phyloP scores from a whole-genome alignment of 2,329 filamentous ascomycete species.

The Colletotrichum agaves region DNA sequence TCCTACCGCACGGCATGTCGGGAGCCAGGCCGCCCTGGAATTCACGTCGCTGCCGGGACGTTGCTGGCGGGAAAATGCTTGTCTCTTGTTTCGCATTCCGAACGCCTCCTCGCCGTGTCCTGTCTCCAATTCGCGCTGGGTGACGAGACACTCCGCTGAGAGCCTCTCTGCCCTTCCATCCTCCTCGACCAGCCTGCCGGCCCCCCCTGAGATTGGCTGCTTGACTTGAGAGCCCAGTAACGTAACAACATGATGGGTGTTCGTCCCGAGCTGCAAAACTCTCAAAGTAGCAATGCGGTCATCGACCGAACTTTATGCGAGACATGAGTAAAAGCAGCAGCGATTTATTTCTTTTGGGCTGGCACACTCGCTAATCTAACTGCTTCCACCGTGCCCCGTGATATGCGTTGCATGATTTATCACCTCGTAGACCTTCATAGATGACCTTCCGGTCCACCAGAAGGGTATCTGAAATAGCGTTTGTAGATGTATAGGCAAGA shows the following conservation, averaged over 20 bases:
- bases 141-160: not conserved
- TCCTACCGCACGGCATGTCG: too few species aligned
- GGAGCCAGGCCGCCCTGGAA: not conserved
- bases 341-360: too few species aligned
- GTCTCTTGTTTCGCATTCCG: slow-evolving; percentile 32
- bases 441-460: too few species aligned
- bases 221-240: not conserved
- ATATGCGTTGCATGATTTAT: slow-evolving; percentile 7
- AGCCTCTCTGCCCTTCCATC: not conserved
- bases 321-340: not conserved
- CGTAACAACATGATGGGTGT: slow-evolving; percentile 1
- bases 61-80: slow-evolving; percentile 35
- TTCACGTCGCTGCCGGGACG: slow-evolving; percentile 23
- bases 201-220: not conserved
- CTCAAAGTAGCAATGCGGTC: not conserved
- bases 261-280: slow-evolving; percentile 1
- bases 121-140: slow-evolving; percentile 1
- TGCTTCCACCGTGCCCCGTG: not conserved
- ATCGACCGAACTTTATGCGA: not conserved
- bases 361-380: not conserved
- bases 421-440: too few species aligned
- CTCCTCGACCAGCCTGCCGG: not conserved
- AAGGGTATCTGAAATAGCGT: too few species aligned
- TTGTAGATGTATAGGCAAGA: too few species aligned
- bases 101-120: slow-evolving; percentile 10